phyloP scores from a whole-genome alignment of 176 grass and related monocot genomes.

The Saccharum officinarum region DNA sequence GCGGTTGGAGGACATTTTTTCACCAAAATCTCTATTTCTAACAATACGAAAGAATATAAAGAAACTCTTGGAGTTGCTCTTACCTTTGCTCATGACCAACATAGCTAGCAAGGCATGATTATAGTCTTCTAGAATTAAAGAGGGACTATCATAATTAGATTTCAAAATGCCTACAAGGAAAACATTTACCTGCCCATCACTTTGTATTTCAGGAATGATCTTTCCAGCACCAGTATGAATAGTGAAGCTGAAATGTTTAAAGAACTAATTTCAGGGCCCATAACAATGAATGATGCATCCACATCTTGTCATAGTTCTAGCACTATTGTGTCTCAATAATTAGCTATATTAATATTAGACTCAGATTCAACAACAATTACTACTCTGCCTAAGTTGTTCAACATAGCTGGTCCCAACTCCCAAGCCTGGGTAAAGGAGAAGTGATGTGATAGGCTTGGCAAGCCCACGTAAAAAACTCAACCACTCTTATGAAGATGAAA shows the following conservation, averaged over 20 bases:
- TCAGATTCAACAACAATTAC: background rate
- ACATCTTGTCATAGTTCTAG: slow-evolving; percentile 15
- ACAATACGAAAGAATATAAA: background rate
- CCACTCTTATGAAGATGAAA: background rate
- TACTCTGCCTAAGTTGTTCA: background rate
- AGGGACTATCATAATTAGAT: background rate
- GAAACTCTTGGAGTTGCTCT: background rate
- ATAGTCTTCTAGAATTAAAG: background rate
- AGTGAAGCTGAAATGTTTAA: slow-evolving; percentile 68
- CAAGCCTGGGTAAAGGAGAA: background rate
- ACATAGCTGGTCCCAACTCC: background rate
- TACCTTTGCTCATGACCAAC: background rate
- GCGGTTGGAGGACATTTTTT: background rate
- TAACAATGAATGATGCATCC: slow-evolving; percentile 20
- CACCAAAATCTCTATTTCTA: background rate
- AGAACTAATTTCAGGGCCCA: slow-evolving; percentile 22
- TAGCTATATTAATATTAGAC: slow-evolving; percentile 6
- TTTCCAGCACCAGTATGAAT: slow-evolving; percentile 94
- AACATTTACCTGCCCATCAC: slow-evolving; percentile 73
- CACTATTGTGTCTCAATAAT: background rate
- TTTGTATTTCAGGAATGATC: slow-evolving; percentile 96
- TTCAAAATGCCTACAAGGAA: slow-evolving; percentile 13
- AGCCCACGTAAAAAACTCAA: background rate
- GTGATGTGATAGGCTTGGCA: background rate
- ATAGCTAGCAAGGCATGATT: background rate